phyloP scores from a whole-genome alignment of 2,329 filamentous ascomycete species.

The Teratosphaeria gauchensis region DNA sequence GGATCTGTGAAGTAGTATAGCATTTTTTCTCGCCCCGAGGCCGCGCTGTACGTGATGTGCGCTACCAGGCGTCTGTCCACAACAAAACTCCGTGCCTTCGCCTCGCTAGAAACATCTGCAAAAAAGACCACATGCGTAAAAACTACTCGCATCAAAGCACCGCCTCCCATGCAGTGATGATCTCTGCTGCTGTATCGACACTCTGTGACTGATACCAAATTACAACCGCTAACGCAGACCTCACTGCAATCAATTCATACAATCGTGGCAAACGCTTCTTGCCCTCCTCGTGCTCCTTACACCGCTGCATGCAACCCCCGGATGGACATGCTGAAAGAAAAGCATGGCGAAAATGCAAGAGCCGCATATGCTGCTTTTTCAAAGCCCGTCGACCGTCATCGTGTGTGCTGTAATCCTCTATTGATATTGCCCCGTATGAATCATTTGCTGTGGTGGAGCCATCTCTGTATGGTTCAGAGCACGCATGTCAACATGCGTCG shows the following conservation, averaged over 20 bases:
- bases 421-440: constrained; percentile 36
- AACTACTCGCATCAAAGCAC: not conserved
- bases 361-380: not conserved
- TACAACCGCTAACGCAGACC: not conserved
- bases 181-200: not conserved
- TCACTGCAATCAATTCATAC: not conserved
- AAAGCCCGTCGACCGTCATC: not conserved
- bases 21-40: not conserved
- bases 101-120: not conserved
- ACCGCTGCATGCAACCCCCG: not conserved
- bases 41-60: not conserved
- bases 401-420: constrained; percentile 1
- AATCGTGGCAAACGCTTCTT: not conserved
- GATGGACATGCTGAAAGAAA: not conserved
- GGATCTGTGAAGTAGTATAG: not conserved
- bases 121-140: not conserved
- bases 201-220: not conserved
- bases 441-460: constrained; percentile 33
- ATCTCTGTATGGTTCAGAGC: constrained; percentile 27
- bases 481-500: constrained; percentile 26
- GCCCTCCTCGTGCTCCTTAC: not conserved
- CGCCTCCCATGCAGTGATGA: not conserved
- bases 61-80: not conserved
- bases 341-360: not conserved
- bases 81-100: not conserved